Base-by-base conservation (phyloP, 2,329 filamentous ascomycete genomes). In the Beauveria rudraprayagi region DNA sequence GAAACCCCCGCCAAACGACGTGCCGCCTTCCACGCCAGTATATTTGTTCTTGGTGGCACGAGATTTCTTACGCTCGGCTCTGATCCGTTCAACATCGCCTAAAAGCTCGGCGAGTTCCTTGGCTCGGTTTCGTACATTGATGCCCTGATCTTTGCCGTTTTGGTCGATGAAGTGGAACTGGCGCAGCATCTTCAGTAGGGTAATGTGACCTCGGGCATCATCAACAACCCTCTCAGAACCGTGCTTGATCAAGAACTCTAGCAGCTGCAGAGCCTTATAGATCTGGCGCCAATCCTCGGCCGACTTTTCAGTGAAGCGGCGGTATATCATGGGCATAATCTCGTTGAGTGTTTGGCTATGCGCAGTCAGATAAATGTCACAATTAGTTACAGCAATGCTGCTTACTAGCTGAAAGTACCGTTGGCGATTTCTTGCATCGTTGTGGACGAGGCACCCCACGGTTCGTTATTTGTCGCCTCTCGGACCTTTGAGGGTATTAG, bases 281-380 rank as follows among this genome's bases (percentile, higher is more conserved):
- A 99, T 99, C 75, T 99, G 94, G 67, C 94, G 86, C 94, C 94
- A 99, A 77, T 99, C 94, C 73, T 99, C 94, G 61, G 94, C 93
- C 8, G 92, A 84, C 80, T 99, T 99, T 74, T 99, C 94, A 63
- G 94, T 99, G 76, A 99, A 99, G 66, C 94, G 90, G 71, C 95
- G 94, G 80, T 99, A 99, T 72, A 99, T 96, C 91, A 99, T 94
- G 66, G 94, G 94, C 94, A 99, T 99, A 73, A 99, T 97, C 76
- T 99, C 94, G 76, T 97, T 97, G 61, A 99, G 86, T 57, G 92
- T 85, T 85, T 96, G 92, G 74, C 93, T 97, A 71, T 61, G 47
- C 19, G 51, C 46, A 17, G 68, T 70, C 59, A 70, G 62, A 53
- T 50, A 30, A 59, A 60, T 54, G 41, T n/a, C 26, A 46, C 59